A percentile compares a stretch with the other conserved stretches of the same genome.
phyloP scores from a whole-genome alignment of 441 rosid genomes.

The Caryocar brasiliense region DNA sequence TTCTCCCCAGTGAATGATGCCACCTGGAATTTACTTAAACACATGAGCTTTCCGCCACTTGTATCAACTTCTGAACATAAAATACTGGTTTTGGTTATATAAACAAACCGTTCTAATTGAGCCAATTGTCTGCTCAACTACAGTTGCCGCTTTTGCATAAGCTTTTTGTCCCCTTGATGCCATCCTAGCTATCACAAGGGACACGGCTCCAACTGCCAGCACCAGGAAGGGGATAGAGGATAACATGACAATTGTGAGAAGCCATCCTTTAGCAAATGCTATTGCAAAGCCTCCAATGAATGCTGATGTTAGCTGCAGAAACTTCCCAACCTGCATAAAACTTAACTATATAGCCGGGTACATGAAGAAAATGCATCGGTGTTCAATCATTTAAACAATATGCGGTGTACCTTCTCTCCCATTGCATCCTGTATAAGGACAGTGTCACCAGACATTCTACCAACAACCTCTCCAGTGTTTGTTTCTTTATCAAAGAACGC shows the following conservation, averaged over 20 bases:
- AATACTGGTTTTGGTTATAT: too few species aligned
- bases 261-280: slow-evolving; percentile 71
- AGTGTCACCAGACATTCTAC: slow-evolving; percentile 90
- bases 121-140: slow-evolving; percentile 77
- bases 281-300: slow-evolving; percentile 65
- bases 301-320: slow-evolving; percentile 50
- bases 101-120: slow-evolving; percentile 64
- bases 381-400: too few species aligned
- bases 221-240: slow-evolving; percentile 60
- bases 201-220: slow-evolving; percentile 46
- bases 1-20: slow-evolving; percentile 80
- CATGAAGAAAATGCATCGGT: too few species aligned
- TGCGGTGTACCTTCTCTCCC: slow-evolving; percentile 66
- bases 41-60: too few species aligned
- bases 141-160: slow-evolving; percentile 52
- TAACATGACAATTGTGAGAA: slow-evolving; percentile 61
- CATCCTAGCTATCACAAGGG: slow-evolving; percentile 37
- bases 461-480: slow-evolving; percentile 72
- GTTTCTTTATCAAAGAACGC: slow-evolving; percentile 73
- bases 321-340: slow-evolving; percentile 63
- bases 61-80: too few species aligned
- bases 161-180: slow-evolving; percentile 61
- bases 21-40: slow-evolving; percentile 32
- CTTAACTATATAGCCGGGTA: background rate
- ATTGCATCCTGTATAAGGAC: slow-evolving; percentile 85